Evolutionary conservation across 768 basidiomycete species (phyloP), one percentile per base, ranked within the genome.

Genomic region (Mycena metata): DNA sequence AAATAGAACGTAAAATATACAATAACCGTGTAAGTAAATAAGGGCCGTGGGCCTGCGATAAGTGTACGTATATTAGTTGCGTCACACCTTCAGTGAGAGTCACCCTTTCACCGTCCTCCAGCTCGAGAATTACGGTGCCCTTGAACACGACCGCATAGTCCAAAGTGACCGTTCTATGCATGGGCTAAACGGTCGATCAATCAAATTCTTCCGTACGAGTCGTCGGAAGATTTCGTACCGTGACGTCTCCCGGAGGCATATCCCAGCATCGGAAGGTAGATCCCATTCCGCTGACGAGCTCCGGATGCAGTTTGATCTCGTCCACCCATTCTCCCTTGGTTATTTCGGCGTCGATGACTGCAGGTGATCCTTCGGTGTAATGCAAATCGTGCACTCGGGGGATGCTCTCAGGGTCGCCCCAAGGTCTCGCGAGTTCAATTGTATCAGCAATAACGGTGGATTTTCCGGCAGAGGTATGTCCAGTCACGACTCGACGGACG

Each of bases 121-220:
- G 56, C 23, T 72, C 69, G 2, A 75, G 70, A 23, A 47, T 65
- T 15, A 77, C 43, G 5, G 69, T 36, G 16, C 77, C 77, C 21
- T 63, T 61, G 13, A 59, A 55, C 9, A 78, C 42, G 50, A 78
- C 66, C 0, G 61, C 73, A 24, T 76, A 76, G 59, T 78, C 77
- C n/a, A 78, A 36, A 5, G 77, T 64, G 0, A 60, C 45, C 2
- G 75, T 75, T 17, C 77, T 67, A 46, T 78, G 77, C 24, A 70
- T 23, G 23, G 69, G 71, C 77, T 71, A n/a, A 1, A 26, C 33
- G 8, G 5, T 19, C 47, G 33, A n/a, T 23, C 13, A 16, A 17
- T 24, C 13, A 1, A n/a, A 17, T 2, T 12, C 11, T n/a, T 24
- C n/a, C 16, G 35, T 15, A 5, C 24, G 19, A 23, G 16, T n/a